Evolutionary conservation across 257 asterid species (phyloP).

Genomic region (Lavandula angustifolia): DNA sequence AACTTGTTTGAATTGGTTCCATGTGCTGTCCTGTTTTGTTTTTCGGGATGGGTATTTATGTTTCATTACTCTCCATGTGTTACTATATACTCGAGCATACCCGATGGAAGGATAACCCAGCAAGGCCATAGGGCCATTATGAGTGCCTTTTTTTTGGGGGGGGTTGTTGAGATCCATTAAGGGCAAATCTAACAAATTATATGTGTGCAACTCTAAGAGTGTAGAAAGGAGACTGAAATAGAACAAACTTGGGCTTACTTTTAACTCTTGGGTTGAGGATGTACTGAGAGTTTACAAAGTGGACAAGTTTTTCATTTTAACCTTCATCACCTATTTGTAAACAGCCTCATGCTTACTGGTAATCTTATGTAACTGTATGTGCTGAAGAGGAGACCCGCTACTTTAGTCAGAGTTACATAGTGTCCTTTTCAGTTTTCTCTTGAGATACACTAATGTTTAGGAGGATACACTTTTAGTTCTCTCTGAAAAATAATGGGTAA

Average conservation of each 20-base stretch:
- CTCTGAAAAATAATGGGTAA: conserved; percentile 7
- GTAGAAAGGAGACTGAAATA: too few species aligned
- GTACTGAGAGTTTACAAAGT: conserved; percentile 20
- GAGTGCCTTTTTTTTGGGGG: too few species aligned
- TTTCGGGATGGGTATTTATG: neutral
- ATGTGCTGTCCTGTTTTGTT: neutral
- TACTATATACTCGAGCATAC: neutral
- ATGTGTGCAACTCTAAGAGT: too few species aligned
- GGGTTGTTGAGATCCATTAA: too few species aligned
- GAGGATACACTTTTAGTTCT: neutral
- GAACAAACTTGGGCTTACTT: neutral
- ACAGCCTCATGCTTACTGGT: conserved; percentile 23
- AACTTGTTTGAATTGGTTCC: conserved; percentile 27
- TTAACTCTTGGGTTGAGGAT: conserved; percentile 14
- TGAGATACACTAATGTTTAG: neutral
- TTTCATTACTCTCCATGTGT: neutral
- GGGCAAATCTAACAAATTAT: too few species aligned
- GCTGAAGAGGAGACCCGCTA: conserved; percentile 15
- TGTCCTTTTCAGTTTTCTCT: conserved; percentile 15
- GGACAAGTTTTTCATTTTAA: conserved; percentile 12
- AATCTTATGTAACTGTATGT: neutral
- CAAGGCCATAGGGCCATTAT: too few species aligned
- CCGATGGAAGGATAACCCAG: neutral
- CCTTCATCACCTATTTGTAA: neutral
- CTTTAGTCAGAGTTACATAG: neutral